phyloP scores from a whole-genome alignment of 805 yeast genomes.

The Candida maris region DNA sequence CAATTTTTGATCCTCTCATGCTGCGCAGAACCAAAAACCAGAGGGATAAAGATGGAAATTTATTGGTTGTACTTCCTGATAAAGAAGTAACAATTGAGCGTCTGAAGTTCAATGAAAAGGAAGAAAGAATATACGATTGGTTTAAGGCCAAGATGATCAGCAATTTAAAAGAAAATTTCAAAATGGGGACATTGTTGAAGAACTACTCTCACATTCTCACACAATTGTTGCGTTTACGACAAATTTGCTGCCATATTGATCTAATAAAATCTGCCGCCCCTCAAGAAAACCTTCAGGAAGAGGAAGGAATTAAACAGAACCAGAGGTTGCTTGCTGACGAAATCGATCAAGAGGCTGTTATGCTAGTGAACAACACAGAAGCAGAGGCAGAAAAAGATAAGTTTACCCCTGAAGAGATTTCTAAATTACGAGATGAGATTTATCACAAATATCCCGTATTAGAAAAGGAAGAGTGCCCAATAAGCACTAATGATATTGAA shows the following conservation, averaged over 20 bases:
- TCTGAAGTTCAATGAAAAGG: constrained; percentile 62
- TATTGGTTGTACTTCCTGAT: constrained; percentile 71
- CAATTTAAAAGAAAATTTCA: constrained; percentile 56
- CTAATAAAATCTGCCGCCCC: constrained; percentile 40
- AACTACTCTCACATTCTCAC: constrained; percentile 77
- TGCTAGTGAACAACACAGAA: constrained; percentile 24
- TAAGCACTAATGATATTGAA: constrained; percentile 68
- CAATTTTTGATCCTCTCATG: constrained; percentile 78
- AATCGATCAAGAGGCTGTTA: constrained; percentile 19
- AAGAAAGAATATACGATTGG: constrained; percentile 62
- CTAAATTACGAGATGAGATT: constrained; percentile 27
- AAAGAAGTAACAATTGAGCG: constrained; percentile 70
- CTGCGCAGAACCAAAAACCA: constrained; percentile 83
- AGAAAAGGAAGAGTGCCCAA: constrained; percentile 68
- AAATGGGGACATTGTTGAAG: constrained; percentile 63
- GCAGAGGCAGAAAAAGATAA: constrained; percentile 23
- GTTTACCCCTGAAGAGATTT: constrained; percentile 23
- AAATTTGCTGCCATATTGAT: constrained; percentile 81
- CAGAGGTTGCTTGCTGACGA: constrained; percentile 6
- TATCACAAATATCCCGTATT: constrained; percentile 32
- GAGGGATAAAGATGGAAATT: constrained; percentile 68
- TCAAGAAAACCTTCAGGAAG: constrained; percentile 38
- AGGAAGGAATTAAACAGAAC: constrained; percentile 37
- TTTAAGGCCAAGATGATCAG: constrained; percentile 63
- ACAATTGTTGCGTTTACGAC: constrained; percentile 79